phyloP scores from a whole-genome alignment of 2,329 filamentous ascomycete genomes.

The Colletotrichum abscissum region DNA sequence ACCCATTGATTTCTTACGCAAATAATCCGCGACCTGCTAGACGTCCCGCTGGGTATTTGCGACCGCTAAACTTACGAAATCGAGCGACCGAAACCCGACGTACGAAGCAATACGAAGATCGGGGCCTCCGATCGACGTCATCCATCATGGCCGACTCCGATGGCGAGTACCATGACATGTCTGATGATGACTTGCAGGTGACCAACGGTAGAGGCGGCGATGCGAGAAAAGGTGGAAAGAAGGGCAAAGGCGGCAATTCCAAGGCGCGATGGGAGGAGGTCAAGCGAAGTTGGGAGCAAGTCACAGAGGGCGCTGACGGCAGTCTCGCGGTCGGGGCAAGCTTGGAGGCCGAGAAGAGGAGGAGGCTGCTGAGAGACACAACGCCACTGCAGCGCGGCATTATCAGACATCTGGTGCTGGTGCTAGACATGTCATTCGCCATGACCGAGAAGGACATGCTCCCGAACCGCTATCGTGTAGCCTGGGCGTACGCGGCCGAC shows the following conservation, averaged over 20 bases:
- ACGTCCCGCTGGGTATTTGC: not conserved
- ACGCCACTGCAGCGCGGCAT: slow-evolving; percentile 96
- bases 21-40: not conserved
- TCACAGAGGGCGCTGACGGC: slow-evolving; percentile 83
- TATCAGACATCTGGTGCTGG: slow-evolving; percentile 92
- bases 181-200: slow-evolving; percentile 71
- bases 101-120: too few species aligned
- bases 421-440: slow-evolving; percentile 91
- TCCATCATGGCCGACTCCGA: slow-evolving; percentile 76
- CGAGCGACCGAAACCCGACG: not conserved
- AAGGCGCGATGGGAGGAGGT: slow-evolving; percentile 75
- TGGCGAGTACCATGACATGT: slow-evolving; percentile 74
- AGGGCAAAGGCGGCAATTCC: slow-evolving; percentile 44
- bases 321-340: slow-evolving; percentile 80
- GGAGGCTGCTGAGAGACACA: slow-evolving; percentile 87
- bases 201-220: slow-evolving; percentile 39
- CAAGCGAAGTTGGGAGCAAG: slow-evolving; percentile 76
- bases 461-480: slow-evolving; percentile 86
- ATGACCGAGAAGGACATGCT: slow-evolving; percentile 97
- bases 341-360: slow-evolving; percentile 84
- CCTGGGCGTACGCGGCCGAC: slow-evolving; percentile 83
- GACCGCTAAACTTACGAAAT: not conserved
- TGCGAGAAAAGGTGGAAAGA: slow-evolving; percentile 39
- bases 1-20: not conserved
- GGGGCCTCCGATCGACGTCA: not conserved